Evolutionary conservation across 2,329 filamentous ascomycete species (phyloP).

Genomic region (Pyrenophora tritici-repentis): DNA sequence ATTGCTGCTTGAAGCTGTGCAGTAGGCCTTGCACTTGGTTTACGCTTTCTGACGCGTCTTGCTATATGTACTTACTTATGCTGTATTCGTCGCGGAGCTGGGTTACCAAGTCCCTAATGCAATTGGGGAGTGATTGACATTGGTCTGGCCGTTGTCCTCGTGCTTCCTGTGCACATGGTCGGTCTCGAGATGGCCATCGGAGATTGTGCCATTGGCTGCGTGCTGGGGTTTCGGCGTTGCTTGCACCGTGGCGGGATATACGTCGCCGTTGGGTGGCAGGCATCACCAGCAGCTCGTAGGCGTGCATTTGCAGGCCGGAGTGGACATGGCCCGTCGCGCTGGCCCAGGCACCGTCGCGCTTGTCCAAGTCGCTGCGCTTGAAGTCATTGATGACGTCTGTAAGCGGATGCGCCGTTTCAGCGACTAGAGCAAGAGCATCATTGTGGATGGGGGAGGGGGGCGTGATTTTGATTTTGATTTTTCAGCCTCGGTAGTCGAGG

Average conservation of each 20-base stretch:
- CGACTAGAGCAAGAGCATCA: slow-evolving; percentile 16
- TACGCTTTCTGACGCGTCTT: slow-evolving; percentile 48
- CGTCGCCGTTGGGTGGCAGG: slow-evolving; percentile 14
- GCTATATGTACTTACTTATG: too few species aligned
- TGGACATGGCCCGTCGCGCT: slow-evolving; percentile 22
- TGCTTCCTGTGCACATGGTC: too few species aligned
- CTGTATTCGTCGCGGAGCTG: slow-evolving; percentile 32
- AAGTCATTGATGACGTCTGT: slow-evolving; percentile 35
- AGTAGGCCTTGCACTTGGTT: slow-evolving; percentile 56
- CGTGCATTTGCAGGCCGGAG: slow-evolving; percentile 8
- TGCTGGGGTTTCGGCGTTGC: slow-evolving; percentile 10
- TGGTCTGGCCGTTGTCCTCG: too few species aligned
- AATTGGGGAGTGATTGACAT: too few species aligned
- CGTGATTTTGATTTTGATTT: not conserved
- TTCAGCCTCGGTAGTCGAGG: slow-evolving; percentile 7
- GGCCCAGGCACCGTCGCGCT: slow-evolving; percentile 22
- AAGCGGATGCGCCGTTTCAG: slow-evolving; percentile 24
- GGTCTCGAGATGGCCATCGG: too few species aligned
- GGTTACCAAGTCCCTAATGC: slow-evolving; percentile 17
- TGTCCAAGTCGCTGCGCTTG: slow-evolving; percentile 28
- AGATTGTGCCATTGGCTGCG: not conserved
- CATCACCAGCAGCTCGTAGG: slow-evolving; percentile 6
- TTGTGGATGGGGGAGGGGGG: slow-evolving; percentile 8
- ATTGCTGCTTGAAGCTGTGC: slow-evolving; percentile 44
- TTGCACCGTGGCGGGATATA: slow-evolving; percentile 23